Conservation (phyloP, 2,329 filamentous ascomycete genomes). For the Fusarium tuaranense region DNA sequence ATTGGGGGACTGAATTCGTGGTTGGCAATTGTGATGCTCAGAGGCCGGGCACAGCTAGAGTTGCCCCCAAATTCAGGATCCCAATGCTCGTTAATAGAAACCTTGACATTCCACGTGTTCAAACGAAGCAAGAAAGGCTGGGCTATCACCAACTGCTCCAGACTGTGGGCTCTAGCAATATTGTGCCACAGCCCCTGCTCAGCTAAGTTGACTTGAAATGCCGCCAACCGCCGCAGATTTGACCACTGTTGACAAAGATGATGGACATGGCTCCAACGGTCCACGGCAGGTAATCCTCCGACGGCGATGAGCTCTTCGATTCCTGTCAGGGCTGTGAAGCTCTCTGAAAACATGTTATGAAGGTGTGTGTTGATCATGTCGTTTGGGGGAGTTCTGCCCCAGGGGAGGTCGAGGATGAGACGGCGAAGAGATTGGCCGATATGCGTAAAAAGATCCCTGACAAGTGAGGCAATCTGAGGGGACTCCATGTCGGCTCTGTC, state of each 20-base stretch:
- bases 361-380: constrained; percentile 1
- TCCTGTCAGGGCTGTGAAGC: constrained; percentile 1
- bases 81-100: constrained; percentile 18
- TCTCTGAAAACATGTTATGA: neutral
- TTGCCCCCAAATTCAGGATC: constrained; percentile 18
- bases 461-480: neutral
- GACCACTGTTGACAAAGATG: constrained; percentile 23
- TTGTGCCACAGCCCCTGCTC: constrained; percentile 30
- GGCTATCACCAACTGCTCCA: constrained; percentile 15
- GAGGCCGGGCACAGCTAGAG: constrained; percentile 16
- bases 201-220: constrained; percentile 26
- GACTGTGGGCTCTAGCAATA: constrained; percentile 8
- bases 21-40: constrained; percentile 23
- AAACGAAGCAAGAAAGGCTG: constrained; percentile 21
- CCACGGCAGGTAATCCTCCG: constrained; percentile 10
- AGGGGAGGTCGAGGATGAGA: constrained; percentile 30
- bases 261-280: constrained; percentile 14
- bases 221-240: constrained; percentile 23
- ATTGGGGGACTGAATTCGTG: constrained; percentile 28
- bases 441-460: constrained; percentile 12
- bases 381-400: constrained; percentile 4
- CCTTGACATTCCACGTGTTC: constrained; percentile 30
- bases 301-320: constrained; percentile 25
- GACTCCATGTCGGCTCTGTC: neutral
- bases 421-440: constrained; percentile 19